Evolutionary conservation across 768 basidiomycete genomes (phyloP).

Genomic region (Mycena chlorophos): DNA sequence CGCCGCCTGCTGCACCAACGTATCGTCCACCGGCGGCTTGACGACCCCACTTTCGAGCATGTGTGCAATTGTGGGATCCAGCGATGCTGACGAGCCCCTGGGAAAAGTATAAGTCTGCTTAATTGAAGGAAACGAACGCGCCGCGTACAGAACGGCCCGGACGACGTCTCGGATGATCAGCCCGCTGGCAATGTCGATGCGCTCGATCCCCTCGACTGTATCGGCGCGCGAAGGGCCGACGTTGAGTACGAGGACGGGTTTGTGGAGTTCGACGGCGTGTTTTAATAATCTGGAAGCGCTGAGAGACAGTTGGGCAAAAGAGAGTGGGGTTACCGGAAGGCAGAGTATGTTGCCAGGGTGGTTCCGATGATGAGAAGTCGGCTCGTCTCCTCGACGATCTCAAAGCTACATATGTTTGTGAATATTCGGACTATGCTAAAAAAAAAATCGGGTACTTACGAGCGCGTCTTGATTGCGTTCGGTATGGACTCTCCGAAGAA

Average conservation of each 20-base stretch:
- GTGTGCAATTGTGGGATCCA: conserved; percentile 47
- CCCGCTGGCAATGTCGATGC: conserved; percentile 77
- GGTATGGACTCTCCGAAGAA: conserved; percentile 92
- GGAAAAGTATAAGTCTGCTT: conserved; percentile 10
- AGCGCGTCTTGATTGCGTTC: conserved; percentile 59
- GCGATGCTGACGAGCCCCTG: conserved; percentile 47
- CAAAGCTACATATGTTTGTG: conserved; percentile 43
- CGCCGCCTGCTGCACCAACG: conserved; percentile 16
- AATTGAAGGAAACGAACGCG: not conserved
- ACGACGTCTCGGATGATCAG: conserved; percentile 70
- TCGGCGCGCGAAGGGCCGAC: conserved; percentile 90
- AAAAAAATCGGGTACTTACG: conserved; percentile 47
- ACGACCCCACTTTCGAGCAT: conserved; percentile 64
- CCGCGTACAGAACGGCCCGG: conserved; percentile 51
- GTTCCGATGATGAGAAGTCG: conserved; percentile 83
- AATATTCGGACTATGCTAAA: not conserved
- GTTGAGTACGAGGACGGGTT: conserved; percentile 82
- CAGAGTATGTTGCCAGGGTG: conserved; percentile 90
- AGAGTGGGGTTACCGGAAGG: conserved; percentile 60
- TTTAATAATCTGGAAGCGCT: conserved; percentile 62
- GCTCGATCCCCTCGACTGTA: conserved; percentile 61
- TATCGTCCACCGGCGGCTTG: conserved; percentile 46
- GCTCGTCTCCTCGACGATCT: conserved; percentile 58
- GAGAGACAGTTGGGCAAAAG: not conserved
- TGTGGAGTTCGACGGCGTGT: conserved; percentile 71